Evolutionary conservation across 2,329 filamentous ascomycete genomes (phyloP).

Genomic region (Leptographium lundbergii): DNA sequence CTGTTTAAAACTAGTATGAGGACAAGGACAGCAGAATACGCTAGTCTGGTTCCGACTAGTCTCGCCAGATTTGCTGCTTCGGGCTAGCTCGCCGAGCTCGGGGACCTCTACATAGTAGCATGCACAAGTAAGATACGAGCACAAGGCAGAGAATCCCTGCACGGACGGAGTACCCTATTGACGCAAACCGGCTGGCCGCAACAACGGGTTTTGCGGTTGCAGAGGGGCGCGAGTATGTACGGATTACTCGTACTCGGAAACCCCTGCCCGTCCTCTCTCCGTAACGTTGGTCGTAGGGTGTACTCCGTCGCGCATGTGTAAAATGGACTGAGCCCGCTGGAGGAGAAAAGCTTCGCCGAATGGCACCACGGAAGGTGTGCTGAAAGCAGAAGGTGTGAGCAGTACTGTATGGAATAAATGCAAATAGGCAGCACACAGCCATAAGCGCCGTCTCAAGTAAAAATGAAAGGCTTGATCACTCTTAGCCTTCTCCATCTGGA

Average conservation of each 20-base stretch:
- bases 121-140: too few relatives aligned
- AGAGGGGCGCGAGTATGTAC: background rate
- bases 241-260: background rate
- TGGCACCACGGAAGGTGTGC: background rate
- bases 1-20: constrained; percentile 1
- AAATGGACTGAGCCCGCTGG: too few relatives aligned
- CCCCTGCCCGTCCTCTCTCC: background rate
- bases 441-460: background rate
- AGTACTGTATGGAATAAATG: too few relatives aligned
- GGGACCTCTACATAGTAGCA: background rate
- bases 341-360: background rate
- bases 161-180: background rate
- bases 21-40: background rate
- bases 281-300: background rate
- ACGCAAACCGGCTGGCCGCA: background rate
- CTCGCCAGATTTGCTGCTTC: constrained; percentile 2
- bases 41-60: background rate
- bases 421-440: background rate
- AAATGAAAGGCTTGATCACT: background rate
- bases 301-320: background rate
- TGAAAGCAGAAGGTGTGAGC: background rate
- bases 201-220: background rate
- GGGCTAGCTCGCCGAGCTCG: background rate
- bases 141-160: background rate
- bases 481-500: background rate